Percentiles rank a stretch among this genome's conserved stretches.
Evolutionary conservation across 148 eudicot species (phyloP).

Genomic region (Spergularia bocconei): DNA sequence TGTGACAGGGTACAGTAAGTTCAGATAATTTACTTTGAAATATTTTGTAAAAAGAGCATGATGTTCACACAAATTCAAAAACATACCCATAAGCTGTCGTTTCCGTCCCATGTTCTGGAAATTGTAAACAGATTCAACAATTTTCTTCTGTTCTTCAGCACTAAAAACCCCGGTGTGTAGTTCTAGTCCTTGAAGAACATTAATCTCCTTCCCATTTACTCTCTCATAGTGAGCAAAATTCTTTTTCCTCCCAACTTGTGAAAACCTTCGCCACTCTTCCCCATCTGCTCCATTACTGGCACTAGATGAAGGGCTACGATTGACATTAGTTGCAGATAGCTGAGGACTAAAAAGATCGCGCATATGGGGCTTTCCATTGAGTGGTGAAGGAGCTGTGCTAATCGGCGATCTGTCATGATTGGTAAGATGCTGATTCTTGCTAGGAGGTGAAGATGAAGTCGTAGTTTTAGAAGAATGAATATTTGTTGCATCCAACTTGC

Average conservation of each 20-base stretch:
- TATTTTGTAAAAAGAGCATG: neutral
- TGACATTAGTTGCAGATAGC: constrained; percentile 11
- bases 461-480: constrained; percentile 8
- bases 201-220: constrained; percentile 36
- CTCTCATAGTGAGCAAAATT: constrained; percentile 47
- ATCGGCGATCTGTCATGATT: neutral
- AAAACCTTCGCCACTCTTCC: constrained; percentile 31
- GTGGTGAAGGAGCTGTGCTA: constrained; percentile 25
- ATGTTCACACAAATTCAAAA: neutral
- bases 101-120: constrained; percentile 54
- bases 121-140: constrained; percentile 51
- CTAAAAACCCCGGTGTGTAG: constrained; percentile 51
- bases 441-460: constrained; percentile 6
- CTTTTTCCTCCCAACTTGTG: constrained; percentile 44
- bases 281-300: constrained; percentile 24
- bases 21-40: neutral
- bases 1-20: neutral
- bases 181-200: constrained; percentile 65
- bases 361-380: constrained; percentile 19
- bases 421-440: constrained; percentile 6
- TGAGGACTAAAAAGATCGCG: constrained; percentile 21
- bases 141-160: constrained; percentile 50
- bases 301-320: constrained; percentile 10
- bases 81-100: constrained; percentile 56
- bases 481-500: neutral